Evolutionary conservation across 768 basidiomycete genomes (phyloP).

Genomic region (Leccinum variicolor): DNA sequence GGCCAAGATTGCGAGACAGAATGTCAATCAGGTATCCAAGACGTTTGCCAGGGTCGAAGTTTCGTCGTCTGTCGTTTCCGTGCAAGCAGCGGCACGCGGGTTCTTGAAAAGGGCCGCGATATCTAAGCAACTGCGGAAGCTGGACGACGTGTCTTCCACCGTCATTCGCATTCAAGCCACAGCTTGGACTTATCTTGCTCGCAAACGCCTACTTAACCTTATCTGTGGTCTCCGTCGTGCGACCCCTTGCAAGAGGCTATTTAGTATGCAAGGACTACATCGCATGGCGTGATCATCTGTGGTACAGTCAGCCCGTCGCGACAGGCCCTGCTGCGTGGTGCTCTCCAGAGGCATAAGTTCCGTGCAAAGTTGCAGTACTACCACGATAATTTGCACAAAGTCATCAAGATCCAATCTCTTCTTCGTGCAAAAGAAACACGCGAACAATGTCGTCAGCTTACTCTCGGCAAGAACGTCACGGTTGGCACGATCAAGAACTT

Average conservation of each 20-base stretch:
- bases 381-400: constrained; percentile 76
- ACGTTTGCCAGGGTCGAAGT: constrained; percentile 59
- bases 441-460: constrained; percentile 91
- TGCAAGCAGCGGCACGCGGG: constrained; percentile 78
- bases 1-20: constrained; percentile 62
- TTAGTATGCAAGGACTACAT: constrained; percentile 65
- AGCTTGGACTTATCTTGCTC: constrained; percentile 71
- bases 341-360: constrained; percentile 68
- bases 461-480: constrained; percentile 88
- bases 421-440: constrained; percentile 95
- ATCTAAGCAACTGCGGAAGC: constrained; percentile 34
- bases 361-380: constrained; percentile 78
- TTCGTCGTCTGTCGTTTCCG: constrained; percentile 52
- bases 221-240: constrained; percentile 74
- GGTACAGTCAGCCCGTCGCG: constrained; percentile 65
- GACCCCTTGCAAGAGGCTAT: constrained; percentile 71
- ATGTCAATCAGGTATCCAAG: constrained; percentile 62
- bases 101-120: constrained; percentile 48
- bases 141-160: constrained; percentile 70
- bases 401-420: constrained; percentile 93
- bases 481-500: constrained; percentile 99
- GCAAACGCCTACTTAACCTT: constrained; percentile 70
- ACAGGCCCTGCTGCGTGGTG: constrained; percentile 86
- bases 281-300: constrained; percentile 85
- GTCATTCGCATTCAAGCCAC: constrained; percentile 81